phyloP scores from a whole-genome alignment of 2,329 filamentous ascomycete species.

The Nemania sp. region DNA sequence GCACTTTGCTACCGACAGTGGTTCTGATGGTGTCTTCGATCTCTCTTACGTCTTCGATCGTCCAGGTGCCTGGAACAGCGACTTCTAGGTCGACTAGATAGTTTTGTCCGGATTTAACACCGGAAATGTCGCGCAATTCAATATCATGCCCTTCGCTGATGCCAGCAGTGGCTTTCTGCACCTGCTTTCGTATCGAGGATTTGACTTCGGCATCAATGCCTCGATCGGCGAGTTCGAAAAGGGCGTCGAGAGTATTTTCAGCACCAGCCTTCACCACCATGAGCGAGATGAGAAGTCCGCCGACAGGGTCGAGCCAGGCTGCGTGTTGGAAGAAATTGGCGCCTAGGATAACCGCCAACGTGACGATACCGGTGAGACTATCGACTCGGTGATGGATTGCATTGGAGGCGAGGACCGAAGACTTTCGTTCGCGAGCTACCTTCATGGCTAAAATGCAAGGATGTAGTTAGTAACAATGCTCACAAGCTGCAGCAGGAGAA shows the following conservation, averaged over 20 bases:
- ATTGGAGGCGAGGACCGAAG: slow-evolving; percentile 94
- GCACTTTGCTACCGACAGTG: slow-evolving; percentile 79
- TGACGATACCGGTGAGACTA: slow-evolving; percentile 93
- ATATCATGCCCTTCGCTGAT: slow-evolving; percentile 68
- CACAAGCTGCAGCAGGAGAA: background rate
- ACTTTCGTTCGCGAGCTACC: slow-evolving; percentile 92
- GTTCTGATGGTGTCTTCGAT: slow-evolving; percentile 81
- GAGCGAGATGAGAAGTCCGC: slow-evolving; percentile 89
- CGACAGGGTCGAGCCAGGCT: slow-evolving; percentile 93
- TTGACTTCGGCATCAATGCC: slow-evolving; percentile 88
- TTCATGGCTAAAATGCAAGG: slow-evolving; percentile 78
- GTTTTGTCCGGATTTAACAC: slow-evolving; percentile 96
- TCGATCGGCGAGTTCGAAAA: slow-evolving; percentile 92
- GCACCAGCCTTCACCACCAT: slow-evolving; percentile 93
- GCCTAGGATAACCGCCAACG: slow-evolving; percentile 86
- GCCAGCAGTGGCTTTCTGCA: slow-evolving; percentile 67
- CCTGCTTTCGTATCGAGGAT: slow-evolving; percentile 75
- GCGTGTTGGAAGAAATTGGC: slow-evolving; percentile 88
- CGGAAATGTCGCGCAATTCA: slow-evolving; percentile 82
- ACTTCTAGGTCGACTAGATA: slow-evolving; percentile 93
- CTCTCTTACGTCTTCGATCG: slow-evolving; percentile 74
- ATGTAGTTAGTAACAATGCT: slow-evolving; percentile 45
- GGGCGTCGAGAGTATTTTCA: slow-evolving; percentile 83
- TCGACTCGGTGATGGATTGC: slow-evolving; percentile 97
- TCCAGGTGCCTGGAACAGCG: slow-evolving; percentile 81